Evolutionary conservation across 345 rosid genomes (phyloP), one percentile per base, ranked within the genome.

Genomic region (Brassica rapa): DNA sequence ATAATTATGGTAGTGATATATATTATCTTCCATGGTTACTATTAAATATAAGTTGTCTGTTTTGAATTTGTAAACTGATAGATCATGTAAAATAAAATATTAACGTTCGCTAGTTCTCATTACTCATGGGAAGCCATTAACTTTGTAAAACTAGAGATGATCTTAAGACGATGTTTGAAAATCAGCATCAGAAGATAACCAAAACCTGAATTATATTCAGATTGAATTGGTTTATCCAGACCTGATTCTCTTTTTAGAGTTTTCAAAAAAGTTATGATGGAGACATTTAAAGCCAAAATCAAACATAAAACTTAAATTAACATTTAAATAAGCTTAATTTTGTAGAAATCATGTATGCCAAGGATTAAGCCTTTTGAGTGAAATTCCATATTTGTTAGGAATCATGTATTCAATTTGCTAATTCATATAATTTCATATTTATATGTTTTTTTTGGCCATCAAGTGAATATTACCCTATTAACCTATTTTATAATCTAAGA

Each of bases 11-110:
- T 73, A 61, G 56, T 72, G 33, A 59, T 32, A 57, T 32, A 57
- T 30, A 66, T 21, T 8, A 46, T 72, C 73, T 78, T 72, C 15
- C 12, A 60, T 79, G 14, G 25, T 79, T 60, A 60, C 64, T 39
- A 23, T 41, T 72, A 41, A 3, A 9, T 41, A 43, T 59, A 43
- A 57, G 16, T 27, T 66, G 41, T 61, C n/a, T 2, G 3, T 29
- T 77, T 63, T 56, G 35, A 30, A 55, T 64, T 71, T 56, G 53
- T 21, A 46, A 8, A 41, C 57, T 56, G 35, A 1, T 56, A 35
- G 27, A 30, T 33, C 30, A 59, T 63, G 63, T 23, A 12, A 5
- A 5, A 33, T 33, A 10, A 60, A 60, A 5, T 60, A 60, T 60
- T 5, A 16, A 2, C 10, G n/a, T 60, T 24, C 15, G 4, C 8